Conservation (phyloP, 352 stramenopile genomes). For the Pseudoperonospora humuli region DNA sequence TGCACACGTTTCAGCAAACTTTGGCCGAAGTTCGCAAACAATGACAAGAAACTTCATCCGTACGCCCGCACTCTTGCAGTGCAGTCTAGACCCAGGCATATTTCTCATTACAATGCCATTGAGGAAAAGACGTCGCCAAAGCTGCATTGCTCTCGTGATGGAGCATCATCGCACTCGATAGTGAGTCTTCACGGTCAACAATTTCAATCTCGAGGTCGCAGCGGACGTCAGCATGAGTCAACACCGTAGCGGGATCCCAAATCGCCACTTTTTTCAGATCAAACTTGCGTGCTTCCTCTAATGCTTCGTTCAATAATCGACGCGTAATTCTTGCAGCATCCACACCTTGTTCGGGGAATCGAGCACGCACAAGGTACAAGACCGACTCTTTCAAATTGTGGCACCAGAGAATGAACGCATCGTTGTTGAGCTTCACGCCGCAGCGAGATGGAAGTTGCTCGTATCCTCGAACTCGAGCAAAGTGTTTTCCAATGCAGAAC, state of each 20-base stretch:
- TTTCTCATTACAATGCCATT: constrained; percentile 46
- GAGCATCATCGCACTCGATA: constrained; percentile 56
- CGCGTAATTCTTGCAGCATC: constrained; percentile 6
- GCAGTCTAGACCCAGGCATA: constrained; percentile 39
- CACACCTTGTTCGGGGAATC: constrained; percentile 16
- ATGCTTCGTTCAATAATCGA: constrained; percentile 25
- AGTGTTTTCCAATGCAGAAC: constrained; percentile 50
- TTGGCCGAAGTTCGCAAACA: no score
- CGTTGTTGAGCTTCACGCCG: constrained; percentile 27
- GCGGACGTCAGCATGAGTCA: constrained; percentile 18
- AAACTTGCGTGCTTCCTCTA: constrained; percentile 37
- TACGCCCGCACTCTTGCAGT: background rate
- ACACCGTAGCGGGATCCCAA: constrained; percentile 28
- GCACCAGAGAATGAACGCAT: constrained; percentile 56
- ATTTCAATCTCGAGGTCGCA: constrained; percentile 26
- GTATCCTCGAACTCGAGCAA: constrained; percentile 28
- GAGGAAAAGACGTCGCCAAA: constrained; percentile 4
- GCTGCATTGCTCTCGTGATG: background rate
- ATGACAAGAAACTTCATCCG: background rate
- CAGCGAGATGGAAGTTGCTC: constrained; percentile 30
- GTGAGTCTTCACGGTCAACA: constrained; percentile 35
- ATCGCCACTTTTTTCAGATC: constrained; percentile 32
- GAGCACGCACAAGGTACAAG: constrained; percentile 43
- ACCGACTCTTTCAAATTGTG: constrained; percentile 55
- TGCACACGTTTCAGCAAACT: constrained; percentile 36